Base-by-base conservation (phyloP, 768 basidiomycete genomes). In the Daedaleopsis nitida region DNA sequence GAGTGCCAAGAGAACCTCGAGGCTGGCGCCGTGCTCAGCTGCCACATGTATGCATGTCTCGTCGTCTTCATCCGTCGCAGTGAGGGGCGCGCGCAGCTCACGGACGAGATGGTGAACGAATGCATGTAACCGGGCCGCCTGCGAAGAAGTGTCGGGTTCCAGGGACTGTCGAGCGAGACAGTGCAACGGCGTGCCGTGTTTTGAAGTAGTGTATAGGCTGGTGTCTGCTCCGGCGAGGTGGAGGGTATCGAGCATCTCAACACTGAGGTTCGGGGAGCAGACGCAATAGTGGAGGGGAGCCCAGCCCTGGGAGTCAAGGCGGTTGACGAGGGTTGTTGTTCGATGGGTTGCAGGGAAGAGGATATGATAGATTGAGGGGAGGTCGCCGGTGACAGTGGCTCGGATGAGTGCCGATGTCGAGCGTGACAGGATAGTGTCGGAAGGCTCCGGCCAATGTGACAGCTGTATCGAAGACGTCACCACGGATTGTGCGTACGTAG, bases 31-130 rank as follows among this genome's bases (percentile, higher is more conserved):
- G 65, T 84, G 83, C 67, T 91, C 89, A 13, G 91, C 91, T 50
- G 89, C 90, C 61, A 91, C 76, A 76, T 92, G 91, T 52, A 92
- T 79, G 76, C 89, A 91, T 3, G 91, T 92, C 69, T 92, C 89
- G 65, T 85, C 84, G 55, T 86, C 73, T 63, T 75, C 81, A 72
- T 92, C 88, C 49, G 79, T 75, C 19, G 90, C 87, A 32, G 83
- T 79, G 44, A 92, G 70, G 0, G 91, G 89, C 7, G 87, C 86
- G 34, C 82, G 84, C 34, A 92, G 83, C 68, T 90, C 86, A 58
- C 78, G 77, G 39, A 92, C 80, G 58, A 92, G 82, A 72, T 92
- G 89, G 64, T 83, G 72, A 70, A 83, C 76, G 71, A 91, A 87
- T 64, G 80, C 76, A 64, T 83, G 83, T 68, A 89, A 66, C 37